phyloP scores from a whole-genome alignment of 2,329 filamentous ascomycete genomes.

The Talaromyces sp. region DNA sequence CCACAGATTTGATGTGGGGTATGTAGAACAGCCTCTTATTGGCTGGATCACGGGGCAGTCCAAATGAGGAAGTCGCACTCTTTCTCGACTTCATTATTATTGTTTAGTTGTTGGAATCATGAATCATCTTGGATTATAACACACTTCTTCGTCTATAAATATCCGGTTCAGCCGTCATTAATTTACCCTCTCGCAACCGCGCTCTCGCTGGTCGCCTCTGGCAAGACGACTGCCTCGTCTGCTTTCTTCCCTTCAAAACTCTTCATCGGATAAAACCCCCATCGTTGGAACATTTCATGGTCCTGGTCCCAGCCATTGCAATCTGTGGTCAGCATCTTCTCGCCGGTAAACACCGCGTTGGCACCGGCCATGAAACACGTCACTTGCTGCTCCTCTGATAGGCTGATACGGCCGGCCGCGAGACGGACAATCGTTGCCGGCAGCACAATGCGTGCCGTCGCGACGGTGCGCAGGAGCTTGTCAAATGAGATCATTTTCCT shows the following conservation, averaged over 20 bases:
- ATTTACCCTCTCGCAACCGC: background rate
- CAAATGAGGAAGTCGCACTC: background rate
- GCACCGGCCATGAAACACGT: slow-evolving; percentile 86
- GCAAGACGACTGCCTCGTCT: background rate
- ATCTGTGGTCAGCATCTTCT: slow-evolving; percentile 92
- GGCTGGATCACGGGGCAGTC: background rate
- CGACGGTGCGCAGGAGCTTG: slow-evolving; percentile 74
- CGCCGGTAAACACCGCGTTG: slow-evolving; percentile 91
- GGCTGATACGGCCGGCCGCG: slow-evolving; percentile 76
- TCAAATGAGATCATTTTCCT: slow-evolving; percentile 69
- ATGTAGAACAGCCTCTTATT: background rate
- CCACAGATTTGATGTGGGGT: background rate
- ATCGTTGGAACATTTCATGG: slow-evolving; percentile 73
- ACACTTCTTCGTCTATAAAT: background rate
- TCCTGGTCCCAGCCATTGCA: slow-evolving; percentile 92
- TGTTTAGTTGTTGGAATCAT: background rate
- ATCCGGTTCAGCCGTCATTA: background rate
- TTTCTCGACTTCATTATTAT: background rate
- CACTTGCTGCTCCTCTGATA: slow-evolving; percentile 84
- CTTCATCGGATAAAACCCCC: slow-evolving; percentile 76
- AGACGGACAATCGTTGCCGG: slow-evolving; percentile 81
- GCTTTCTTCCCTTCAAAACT: slow-evolving; percentile 40
- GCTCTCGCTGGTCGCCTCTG: background rate
- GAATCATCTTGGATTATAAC: background rate
- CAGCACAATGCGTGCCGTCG: slow-evolving; percentile 77